phyloP scores from a whole-genome alignment of 2,329 filamentous ascomycete species.

The Didymella keratinophila region DNA sequence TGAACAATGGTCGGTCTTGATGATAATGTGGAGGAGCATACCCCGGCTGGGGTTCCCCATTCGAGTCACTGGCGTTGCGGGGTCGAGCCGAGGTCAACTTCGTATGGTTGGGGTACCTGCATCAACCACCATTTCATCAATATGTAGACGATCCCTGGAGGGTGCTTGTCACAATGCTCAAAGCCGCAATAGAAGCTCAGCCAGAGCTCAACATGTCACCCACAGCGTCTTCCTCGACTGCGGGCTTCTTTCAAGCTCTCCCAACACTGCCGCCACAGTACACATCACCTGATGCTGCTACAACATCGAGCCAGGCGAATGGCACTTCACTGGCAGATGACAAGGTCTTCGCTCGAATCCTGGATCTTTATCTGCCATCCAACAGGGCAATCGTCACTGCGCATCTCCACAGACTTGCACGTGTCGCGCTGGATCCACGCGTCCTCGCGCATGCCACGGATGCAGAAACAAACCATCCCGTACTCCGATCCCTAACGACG shows the following conservation, averaged over 20 bases:
- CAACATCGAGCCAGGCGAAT: neutral
- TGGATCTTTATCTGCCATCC: slow-evolving; percentile 35
- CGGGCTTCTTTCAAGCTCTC: slow-evolving; percentile 44
- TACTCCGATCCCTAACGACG: slow-evolving; percentile 66
- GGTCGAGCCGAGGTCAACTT: slow-evolving; percentile 13
- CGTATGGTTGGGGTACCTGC: slow-evolving; percentile 3
- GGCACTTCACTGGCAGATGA: slow-evolving; percentile 28
- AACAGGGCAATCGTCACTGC: slow-evolving; percentile 21
- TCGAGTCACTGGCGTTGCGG: slow-evolving; percentile 8
- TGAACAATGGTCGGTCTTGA: neutral
- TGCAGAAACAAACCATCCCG: slow-evolving; percentile 70
- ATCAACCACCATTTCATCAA: slow-evolving; percentile 3
- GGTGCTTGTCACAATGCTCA: slow-evolving; percentile 6
- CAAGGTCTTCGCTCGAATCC: slow-evolving; percentile 30
- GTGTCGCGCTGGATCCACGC: slow-evolving; percentile 29
- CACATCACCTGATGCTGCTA: slow-evolving; percentile 18
- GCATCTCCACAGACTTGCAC: slow-evolving; percentile 32
- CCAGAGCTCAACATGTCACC: slow-evolving; percentile 30
- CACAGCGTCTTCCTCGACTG: slow-evolving; percentile 36
- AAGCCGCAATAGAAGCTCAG: slow-evolving; percentile 12
- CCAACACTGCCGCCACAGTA: slow-evolving; percentile 39
- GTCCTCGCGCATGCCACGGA: slow-evolving; percentile 51
- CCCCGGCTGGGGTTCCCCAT: neutral
- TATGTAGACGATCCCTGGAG: neutral
- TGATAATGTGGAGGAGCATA: neutral